phyloP scores from a whole-genome alignment of 1,284 basidiomycete genomes.

The Ceratobasidium sp. region DNA sequence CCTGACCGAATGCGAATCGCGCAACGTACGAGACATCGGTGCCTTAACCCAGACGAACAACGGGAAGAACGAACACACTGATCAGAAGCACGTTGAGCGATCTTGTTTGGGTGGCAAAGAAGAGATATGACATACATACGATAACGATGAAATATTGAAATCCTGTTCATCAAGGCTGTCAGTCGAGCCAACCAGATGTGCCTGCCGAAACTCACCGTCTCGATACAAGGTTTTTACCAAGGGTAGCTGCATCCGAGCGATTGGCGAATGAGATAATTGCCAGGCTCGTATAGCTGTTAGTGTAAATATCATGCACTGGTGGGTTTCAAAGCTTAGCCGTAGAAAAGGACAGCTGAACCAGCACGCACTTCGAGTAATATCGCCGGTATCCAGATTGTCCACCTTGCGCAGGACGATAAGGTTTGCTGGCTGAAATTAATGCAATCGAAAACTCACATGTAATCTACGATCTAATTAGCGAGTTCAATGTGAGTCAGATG shows the following conservation, averaged over 20 bases:
- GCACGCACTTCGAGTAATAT: constrained; percentile 9
- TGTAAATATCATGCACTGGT: constrained; percentile 2
- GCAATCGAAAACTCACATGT: neutral
- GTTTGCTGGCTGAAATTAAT: no score
- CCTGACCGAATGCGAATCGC: no score
- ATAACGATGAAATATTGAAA: constrained; percentile 36
- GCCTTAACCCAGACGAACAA: constrained; percentile 13
- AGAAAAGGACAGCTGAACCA: neutral
- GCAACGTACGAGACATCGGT: constrained; percentile 16
- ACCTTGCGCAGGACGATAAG: neutral
- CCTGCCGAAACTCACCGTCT: constrained; percentile 4
- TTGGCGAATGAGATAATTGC: neutral
- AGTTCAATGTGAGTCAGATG: neutral
- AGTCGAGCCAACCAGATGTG: neutral
- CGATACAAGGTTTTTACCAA: constrained; percentile 19
- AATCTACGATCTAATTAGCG: neutral
- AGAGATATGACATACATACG: neutral
- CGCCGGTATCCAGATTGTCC: constrained; percentile 24
- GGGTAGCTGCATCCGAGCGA: neutral
- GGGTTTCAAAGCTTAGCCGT: neutral
- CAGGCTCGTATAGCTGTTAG: constrained; percentile 29
- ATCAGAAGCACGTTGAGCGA: neutral
- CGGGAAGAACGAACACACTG: constrained; percentile 29
- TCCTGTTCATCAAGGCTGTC: neutral
- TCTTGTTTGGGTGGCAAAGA: neutral